These are phyloP conservation scores for Monosporascus cannonballus DNA, from an alignment of 2,329 filamentous ascomycete species.

Conservation along the genomic window DNA sequence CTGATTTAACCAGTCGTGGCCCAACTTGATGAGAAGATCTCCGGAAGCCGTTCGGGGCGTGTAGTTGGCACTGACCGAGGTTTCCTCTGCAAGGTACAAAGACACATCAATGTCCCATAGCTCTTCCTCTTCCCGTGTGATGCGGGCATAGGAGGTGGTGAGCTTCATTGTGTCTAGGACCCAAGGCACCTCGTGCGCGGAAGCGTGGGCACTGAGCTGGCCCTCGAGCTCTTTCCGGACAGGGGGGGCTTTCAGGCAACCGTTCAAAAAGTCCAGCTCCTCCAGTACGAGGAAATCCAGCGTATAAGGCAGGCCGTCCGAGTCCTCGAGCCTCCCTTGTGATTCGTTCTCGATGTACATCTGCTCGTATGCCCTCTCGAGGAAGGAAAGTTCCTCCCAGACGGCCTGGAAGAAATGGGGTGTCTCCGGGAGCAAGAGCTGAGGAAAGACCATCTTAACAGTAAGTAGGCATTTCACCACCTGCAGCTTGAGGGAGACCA, in stretches of 20 bases:
- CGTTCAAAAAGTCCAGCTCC: slow-evolving; percentile 90
- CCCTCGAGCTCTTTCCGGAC: slow-evolving; percentile 85
- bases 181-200: slow-evolving; percentile 66
- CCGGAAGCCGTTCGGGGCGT: slow-evolving; percentile 89
- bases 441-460: slow-evolving; percentile 77
- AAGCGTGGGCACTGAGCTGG: slow-evolving; percentile 59
- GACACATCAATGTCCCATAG: slow-evolving; percentile 97
- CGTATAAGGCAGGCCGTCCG: slow-evolving; percentile 87
- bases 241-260: slow-evolving; percentile 79
- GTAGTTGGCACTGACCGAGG: slow-evolving; percentile 91
- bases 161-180: slow-evolving; percentile 83
- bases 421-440: slow-evolving; percentile 75
- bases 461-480: slow-evolving; percentile 92
- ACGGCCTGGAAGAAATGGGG: slow-evolving; percentile 76
- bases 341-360: slow-evolving; percentile 83
- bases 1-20: slow-evolving; percentile 72
- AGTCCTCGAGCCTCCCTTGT: slow-evolving; percentile 83
- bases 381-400: slow-evolving; percentile 77
- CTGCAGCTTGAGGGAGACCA: slow-evolving; percentile 84
- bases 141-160: slow-evolving; percentile 78
- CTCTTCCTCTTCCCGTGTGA: slow-evolving; percentile 87
- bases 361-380: slow-evolving; percentile 68
- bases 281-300: slow-evolving; percentile 90
- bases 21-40: slow-evolving; percentile 86
- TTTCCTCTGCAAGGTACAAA: slow-evolving; percentile 90